phyloP scores from a whole-genome alignment of 208 protist species.

The Leishmania tarentolae region DNA sequence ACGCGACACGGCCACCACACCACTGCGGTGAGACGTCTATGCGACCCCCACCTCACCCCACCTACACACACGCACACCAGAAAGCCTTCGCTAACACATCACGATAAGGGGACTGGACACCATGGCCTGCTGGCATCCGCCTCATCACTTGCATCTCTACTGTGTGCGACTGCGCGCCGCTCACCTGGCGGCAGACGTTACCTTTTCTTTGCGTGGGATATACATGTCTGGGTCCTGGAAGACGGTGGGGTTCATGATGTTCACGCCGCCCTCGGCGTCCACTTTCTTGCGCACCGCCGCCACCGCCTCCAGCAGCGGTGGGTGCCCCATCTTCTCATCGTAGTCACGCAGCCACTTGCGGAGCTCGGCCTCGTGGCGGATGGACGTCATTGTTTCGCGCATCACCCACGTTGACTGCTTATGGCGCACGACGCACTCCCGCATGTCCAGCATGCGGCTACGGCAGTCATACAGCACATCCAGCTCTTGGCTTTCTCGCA shows the following conservation, averaged over 20 bases:
- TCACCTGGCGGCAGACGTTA: neutral
- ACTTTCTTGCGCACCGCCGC: constrained; percentile 54
- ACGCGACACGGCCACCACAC: neutral
- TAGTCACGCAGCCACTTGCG: constrained; percentile 74
- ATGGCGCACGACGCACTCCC: constrained; percentile 77
- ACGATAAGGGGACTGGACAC: neutral
- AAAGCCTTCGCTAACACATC: neutral
- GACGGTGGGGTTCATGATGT: constrained; percentile 78
- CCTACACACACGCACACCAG: neutral
- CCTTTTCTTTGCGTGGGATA: constrained; percentile 27
- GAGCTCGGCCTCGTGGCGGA: constrained; percentile 70
- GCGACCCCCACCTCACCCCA: neutral
- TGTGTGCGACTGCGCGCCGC: no score
- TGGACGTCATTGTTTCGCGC: constrained; percentile 82
- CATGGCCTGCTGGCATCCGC: neutral
- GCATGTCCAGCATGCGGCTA: constrained; percentile 80
- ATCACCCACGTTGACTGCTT: constrained; percentile 89
- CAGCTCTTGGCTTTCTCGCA: constrained; percentile 84
- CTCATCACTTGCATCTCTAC: no score
- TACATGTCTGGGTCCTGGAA: constrained; percentile 89
- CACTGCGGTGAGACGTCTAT: neutral
- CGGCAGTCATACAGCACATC: constrained; percentile 91
- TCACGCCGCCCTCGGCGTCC: constrained; percentile 73
- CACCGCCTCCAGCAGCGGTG: constrained; percentile 83
- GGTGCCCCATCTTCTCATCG: constrained; percentile 81